phyloP scores from a whole-genome alignment of 257 asterid species.

The Jacaranda copaia region DNA sequence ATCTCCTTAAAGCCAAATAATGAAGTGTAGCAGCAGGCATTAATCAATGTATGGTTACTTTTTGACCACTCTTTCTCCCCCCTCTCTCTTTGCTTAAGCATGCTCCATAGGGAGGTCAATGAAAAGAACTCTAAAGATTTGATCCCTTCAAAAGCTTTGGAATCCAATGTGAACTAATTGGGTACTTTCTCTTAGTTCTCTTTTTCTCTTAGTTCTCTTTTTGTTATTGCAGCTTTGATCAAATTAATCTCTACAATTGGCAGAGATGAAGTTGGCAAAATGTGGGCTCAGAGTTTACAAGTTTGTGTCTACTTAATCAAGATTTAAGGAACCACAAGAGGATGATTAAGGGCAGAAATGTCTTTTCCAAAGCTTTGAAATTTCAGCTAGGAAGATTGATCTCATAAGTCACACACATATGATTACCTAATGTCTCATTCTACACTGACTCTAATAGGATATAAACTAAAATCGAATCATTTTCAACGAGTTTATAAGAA shows the following conservation, averaged over 20 bases:
- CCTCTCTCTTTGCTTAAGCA: constrained; percentile 43
- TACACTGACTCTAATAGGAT: too few relatives aligned
- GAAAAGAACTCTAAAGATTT: constrained; percentile 44
- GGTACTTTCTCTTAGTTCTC: not conserved
- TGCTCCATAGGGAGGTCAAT: constrained; percentile 66
- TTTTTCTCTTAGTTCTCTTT: not conserved
- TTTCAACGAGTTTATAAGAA: too few relatives aligned
- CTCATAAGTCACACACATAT: too few relatives aligned
- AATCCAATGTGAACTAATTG: constrained; percentile 68
- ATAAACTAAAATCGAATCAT: too few relatives aligned
- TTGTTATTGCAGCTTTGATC: not conserved
- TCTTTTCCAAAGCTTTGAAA: not conserved
- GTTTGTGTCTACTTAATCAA: not conserved
- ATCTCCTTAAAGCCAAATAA: constrained; percentile 84
- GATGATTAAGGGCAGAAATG: not conserved
- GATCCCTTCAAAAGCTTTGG: constrained; percentile 56
- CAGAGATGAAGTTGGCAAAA: not conserved
- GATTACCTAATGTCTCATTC: too few relatives aligned
- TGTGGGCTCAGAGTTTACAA: not conserved
- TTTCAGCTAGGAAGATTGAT: not conserved
- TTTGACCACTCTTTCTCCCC: constrained; percentile 62
- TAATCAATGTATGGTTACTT: constrained; percentile 63
- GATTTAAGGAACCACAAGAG: not conserved
- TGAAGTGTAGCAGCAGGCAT: constrained; percentile 76
- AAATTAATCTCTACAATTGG: not conserved